Evolutionary conservation across 1,284 basidiomycete genomes (phyloP).

Genomic region (Trametes versicolor): DNA sequence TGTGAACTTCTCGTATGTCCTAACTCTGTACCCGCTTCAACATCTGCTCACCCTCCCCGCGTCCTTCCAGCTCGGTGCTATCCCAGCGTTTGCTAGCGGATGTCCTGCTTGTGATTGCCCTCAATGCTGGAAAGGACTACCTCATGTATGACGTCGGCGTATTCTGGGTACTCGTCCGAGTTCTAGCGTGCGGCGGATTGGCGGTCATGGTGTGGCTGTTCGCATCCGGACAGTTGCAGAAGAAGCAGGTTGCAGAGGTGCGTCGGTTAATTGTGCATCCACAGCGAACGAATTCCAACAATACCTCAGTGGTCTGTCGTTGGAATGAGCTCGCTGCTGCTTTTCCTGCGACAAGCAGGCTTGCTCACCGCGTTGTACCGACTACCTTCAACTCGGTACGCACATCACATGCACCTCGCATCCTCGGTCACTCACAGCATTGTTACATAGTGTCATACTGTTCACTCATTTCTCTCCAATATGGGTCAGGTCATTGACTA

Average conservation of each 20-base stretch:
- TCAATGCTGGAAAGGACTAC: conserved; percentile 72
- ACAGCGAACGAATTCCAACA: not conserved
- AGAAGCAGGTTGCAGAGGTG: conserved; percentile 68
- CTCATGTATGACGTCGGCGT: conserved; percentile 72
- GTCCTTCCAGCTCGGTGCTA: conserved; percentile 50
- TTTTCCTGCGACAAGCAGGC: conserved; percentile 75
- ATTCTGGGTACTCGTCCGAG: conserved; percentile 77
- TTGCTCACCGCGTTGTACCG: conserved; percentile 68
- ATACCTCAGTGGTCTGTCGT: conserved; percentile 69
- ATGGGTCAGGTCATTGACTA: conserved; percentile 65
- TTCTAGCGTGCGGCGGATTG: conserved; percentile 71
- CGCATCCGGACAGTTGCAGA: conserved; percentile 59
- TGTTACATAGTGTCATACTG: conserved; percentile 61
- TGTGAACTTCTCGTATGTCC: conserved; percentile 24
- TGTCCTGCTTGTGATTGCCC: conserved; percentile 66
- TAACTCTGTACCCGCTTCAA: not conserved
- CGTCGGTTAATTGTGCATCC: not conserved
- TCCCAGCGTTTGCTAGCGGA: conserved; percentile 67
- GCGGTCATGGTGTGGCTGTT: conserved; percentile 68
- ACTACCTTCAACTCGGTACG: conserved; percentile 70
- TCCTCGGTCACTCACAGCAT: not conserved
- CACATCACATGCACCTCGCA: not conserved
- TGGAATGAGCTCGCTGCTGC: conserved; percentile 69
- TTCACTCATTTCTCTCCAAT: conserved; percentile 73
- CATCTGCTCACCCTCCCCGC: conserved; percentile 1